phyloP scores from a whole-genome alignment of 306 rosid species.

The Fragaria iinumae region DNA sequence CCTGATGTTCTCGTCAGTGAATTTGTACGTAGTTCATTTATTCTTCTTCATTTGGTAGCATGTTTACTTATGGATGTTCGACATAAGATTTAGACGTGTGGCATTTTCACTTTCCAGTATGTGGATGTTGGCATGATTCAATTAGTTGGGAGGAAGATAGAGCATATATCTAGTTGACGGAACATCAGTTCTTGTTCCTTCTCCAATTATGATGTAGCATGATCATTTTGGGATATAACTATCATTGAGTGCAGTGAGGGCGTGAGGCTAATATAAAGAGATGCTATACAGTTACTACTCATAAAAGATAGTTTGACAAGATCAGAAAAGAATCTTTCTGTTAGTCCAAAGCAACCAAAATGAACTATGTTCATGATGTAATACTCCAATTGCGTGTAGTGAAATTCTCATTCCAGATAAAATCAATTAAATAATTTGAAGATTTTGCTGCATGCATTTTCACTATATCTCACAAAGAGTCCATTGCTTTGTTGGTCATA shows the following conservation, averaged over 20 bases:
- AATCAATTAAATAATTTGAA: not conserved
- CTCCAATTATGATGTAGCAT: not conserved
- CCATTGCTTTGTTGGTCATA: not conserved
- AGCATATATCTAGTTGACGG: not conserved
- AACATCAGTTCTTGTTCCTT: not conserved
- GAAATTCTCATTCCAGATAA: not conserved
- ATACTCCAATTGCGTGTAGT: not conserved
- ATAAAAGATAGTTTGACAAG: not conserved
- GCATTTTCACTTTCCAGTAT: not conserved
- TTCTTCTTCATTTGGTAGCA: not conserved
- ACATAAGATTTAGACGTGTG: not conserved
- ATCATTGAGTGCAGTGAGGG: not conserved
- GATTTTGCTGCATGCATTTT: not conserved
- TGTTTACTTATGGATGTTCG: not conserved
- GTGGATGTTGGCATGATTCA: not conserved
- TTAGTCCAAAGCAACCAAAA: not conserved
- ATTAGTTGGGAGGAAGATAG: not conserved
- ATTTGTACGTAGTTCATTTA: conserved; percentile 55
- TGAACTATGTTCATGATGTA: conserved; percentile 10
- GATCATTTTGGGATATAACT: not conserved
- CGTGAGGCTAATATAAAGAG: not conserved
- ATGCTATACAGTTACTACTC: not conserved
- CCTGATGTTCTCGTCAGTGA: conserved; percentile 89
- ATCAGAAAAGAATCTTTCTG: not conserved
- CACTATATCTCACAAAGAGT: not conserved